These are phyloP conservation scores for Mortierella sp. DNA, from an alignment of 371 early-diverging fungal genomes.

Conservation along the genomic window DNA sequence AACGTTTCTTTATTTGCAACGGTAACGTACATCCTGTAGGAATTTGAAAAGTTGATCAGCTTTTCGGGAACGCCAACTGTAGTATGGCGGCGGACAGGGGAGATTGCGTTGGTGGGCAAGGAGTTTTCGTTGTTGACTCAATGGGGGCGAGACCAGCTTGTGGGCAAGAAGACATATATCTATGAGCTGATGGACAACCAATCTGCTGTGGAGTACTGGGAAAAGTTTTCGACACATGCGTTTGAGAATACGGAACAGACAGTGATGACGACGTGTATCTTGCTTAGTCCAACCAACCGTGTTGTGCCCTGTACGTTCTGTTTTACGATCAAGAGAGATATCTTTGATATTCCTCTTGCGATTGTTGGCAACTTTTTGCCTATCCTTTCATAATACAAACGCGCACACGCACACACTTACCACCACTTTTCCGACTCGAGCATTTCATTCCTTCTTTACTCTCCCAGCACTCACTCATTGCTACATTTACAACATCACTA, in stretches of 20 bases:
- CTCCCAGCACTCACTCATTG: no score
- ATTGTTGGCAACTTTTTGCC: slow-evolving; percentile 48
- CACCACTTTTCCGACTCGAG: no score
- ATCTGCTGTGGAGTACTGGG: slow-evolving; percentile 94
- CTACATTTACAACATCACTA: no score
- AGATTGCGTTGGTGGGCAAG: slow-evolving; percentile 92
- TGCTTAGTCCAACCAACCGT: slow-evolving; percentile 74
- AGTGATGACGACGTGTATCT: slow-evolving; percentile 83
- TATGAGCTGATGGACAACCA: slow-evolving; percentile 93
- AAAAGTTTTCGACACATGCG: slow-evolving; percentile 89
- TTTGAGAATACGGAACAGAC: slow-evolving; percentile 91
- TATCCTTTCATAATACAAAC: no score
- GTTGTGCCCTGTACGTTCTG: slow-evolving; percentile 90
- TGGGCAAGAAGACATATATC: slow-evolving; percentile 82
- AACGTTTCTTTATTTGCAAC: background rate
- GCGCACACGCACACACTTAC: no score
- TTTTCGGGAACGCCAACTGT: slow-evolving; percentile 95
- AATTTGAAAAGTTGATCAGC: slow-evolving; percentile 91
- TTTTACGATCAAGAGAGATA: slow-evolving; percentile 93
- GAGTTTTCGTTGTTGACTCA: slow-evolving; percentile 92
- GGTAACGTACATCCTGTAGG: slow-evolving; percentile 61
- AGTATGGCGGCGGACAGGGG: slow-evolving; percentile 95
- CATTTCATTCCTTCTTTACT: no score
- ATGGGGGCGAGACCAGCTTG: slow-evolving; percentile 85
- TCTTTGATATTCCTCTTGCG: slow-evolving; percentile 56